Evolutionary conservation across 768 basidiomycete genomes (phyloP).

Genomic region (Leucogyrophana mollusca): DNA sequence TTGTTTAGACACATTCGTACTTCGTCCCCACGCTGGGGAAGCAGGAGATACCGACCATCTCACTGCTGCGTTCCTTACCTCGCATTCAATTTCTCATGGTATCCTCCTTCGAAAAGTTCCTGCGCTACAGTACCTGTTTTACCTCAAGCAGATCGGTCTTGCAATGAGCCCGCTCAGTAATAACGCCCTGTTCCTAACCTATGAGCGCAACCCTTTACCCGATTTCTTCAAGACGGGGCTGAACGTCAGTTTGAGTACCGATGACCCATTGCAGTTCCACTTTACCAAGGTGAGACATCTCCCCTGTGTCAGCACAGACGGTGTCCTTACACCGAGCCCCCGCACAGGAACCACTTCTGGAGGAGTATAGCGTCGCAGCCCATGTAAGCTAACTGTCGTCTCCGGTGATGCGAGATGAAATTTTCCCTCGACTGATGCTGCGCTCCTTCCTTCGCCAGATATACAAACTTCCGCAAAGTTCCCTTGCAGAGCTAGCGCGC

Average conservation of each 20-base stretch:
- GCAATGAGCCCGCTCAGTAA: conserved; percentile 99
- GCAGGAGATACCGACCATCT: conserved; percentile 98
- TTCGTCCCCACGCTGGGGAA: conserved; percentile 96
- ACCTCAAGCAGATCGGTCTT: conserved; percentile 95
- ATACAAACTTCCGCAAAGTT: conserved; percentile 93
- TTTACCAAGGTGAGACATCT: conserved; percentile 84
- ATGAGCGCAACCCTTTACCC: conserved; percentile 95
- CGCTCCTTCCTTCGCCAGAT: conserved; percentile 52
- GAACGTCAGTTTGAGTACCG: conserved; percentile 95
- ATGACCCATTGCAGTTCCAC: conserved; percentile 96
- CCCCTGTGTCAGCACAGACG: background rate
- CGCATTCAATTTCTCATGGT: conserved; percentile 99
- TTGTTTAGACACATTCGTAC: conserved; percentile 84
- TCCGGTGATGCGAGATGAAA: too few species aligned
- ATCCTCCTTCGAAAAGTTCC: conserved; percentile 97
- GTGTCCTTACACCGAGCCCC: background rate
- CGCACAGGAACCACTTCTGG: conserved; percentile 82
- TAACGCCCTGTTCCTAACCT: conserved; percentile 94
- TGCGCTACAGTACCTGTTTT: conserved; percentile 95
- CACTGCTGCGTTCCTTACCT: conserved; percentile 92
- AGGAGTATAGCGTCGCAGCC: conserved; percentile 97
- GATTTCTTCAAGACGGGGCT: conserved; percentile 96
- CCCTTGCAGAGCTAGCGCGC: conserved; percentile 94
- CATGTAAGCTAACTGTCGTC: conserved; percentile 55
- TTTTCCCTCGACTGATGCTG: background rate